Base-by-base conservation (phyloP, 805 yeast species). In the Sugiyamaella americana region DNA sequence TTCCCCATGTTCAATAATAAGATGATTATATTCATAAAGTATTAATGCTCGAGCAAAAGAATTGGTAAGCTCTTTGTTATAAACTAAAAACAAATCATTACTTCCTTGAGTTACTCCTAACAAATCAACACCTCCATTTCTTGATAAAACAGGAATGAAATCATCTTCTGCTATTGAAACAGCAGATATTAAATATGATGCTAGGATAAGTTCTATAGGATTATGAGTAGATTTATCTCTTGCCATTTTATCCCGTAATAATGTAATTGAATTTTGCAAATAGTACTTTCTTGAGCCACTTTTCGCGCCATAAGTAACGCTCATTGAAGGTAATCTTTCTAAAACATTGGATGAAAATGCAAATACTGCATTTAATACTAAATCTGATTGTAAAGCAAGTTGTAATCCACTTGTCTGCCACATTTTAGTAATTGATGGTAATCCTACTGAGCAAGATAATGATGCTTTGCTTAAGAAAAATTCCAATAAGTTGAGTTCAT, bases 61-160 rank as follows among this genome's bases (percentile, higher is more conserved):
- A n/a, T n/a, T n/a, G n/a, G n/a, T n/a, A n/a, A n/a, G n/a, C n/a
- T n/a, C n/a, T n/a, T n/a, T n/a, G n/a, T n/a, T n/a, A n/a, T n/a
- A n/a, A n/a, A 37, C 23, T 24, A 19, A 29, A 3, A 40, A 35
- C 4, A 37, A 19, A 3, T 16, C 44, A 4, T 23, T 18, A 3
- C n/a, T 41, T 20, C 44, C 44, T 35, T 29, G 17, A 18, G 43
- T 22, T 17, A 43, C 32, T 4, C 44, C 43, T n/a, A 36, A 32
- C 10, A 24, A 10, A 20, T 43, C 46, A 20, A 43, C 17, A 21
- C 30, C 30, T 13, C 46, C 46, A 2, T 35, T 16, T 18, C 40
- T 17, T 3, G 46, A 37, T n/a, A 43, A n/a, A 13, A 43, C 46
- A 8, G 46, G 46, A 3, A 35, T n/a, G 8, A 13, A 19, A 5